phyloP scores from a whole-genome alignment of 2,329 filamentous ascomycete species.

The Diaporthe sp. region DNA sequence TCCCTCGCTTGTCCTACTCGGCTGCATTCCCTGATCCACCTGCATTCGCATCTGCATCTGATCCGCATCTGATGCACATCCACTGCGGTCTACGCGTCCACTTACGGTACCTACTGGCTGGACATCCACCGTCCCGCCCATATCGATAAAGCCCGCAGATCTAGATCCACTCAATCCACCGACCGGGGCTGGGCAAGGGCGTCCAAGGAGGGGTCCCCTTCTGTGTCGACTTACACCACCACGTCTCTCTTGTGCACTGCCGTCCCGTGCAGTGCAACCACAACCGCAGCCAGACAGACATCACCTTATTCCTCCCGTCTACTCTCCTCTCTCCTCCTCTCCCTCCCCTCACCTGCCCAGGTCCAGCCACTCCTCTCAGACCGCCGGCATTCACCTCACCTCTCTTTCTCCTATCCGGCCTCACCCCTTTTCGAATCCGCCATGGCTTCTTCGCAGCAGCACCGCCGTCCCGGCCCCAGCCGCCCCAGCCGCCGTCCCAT shows the following conservation, averaged over 20 bases:
- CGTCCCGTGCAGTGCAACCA: conserved; percentile 7
- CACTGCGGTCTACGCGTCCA: background rate
- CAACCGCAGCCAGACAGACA: conserved; percentile 33
- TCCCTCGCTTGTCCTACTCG: conserved; percentile 5
- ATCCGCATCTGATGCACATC: conserved; percentile 18
- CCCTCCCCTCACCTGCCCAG: background rate
- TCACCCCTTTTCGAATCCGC: conserved; percentile 9
- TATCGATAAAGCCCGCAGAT: conserved; percentile 31
- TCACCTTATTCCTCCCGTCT: conserved; percentile 31
- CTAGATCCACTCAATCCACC: conserved; percentile 17
- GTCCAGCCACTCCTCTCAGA: conserved; percentile 4
- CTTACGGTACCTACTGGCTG: background rate
- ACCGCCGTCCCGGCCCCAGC: conserved; percentile 42
- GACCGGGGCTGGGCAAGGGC: conserved; percentile 25
- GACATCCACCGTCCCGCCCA: conserved; percentile 7
- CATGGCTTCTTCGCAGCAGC: conserved; percentile 45
- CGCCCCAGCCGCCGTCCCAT: conserved; percentile 38
- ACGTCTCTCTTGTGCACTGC: conserved; percentile 14
- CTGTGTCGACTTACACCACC: conserved; percentile 21
- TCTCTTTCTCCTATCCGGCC: conserved; percentile 15
- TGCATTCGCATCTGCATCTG: conserved; percentile 31
- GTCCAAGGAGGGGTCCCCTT: conserved; percentile 23
- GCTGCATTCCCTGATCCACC: conserved; percentile 22
- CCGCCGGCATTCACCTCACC: conserved; percentile 3
- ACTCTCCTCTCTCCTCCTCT: conserved; percentile 1